phyloP scores from a whole-genome alignment of 2,329 filamentous ascomycete species.

The Teratosphaeria viscida region DNA sequence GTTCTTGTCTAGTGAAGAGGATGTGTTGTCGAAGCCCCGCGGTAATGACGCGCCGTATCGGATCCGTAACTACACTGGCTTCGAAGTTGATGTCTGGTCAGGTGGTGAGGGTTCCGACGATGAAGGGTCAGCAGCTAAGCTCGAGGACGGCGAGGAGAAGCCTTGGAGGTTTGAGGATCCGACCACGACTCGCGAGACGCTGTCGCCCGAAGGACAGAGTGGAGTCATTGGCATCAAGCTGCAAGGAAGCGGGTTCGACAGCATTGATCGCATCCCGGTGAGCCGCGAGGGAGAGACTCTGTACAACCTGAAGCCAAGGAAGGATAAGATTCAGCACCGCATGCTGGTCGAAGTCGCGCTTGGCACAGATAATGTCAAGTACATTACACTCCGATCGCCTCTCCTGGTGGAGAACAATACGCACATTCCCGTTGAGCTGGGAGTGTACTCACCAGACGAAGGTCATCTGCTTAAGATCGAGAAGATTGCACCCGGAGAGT shows the following conservation, averaged over 20 bases:
- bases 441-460: conserved; percentile 77
- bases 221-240: conserved; percentile 73
- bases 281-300: conserved; percentile 90
- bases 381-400: conserved; percentile 89
- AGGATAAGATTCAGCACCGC: conserved; percentile 75
- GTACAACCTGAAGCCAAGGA: conserved; percentile 79
- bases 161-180: conserved; percentile 97
- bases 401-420: conserved; percentile 91
- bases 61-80: conserved; percentile 92
- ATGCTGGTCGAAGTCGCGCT: conserved; percentile 85
- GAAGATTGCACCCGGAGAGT: conserved; percentile 88
- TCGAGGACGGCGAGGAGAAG: conserved; percentile 80
- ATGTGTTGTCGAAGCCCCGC: conserved; percentile 85
- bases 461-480: conserved; percentile 93
- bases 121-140: conserved; percentile 59
- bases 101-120: conserved; percentile 58
- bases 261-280: conserved; percentile 75
- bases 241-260: conserved; percentile 89
- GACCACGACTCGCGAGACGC: conserved; percentile 87
- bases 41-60: conserved; percentile 86
- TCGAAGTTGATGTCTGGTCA: conserved; percentile 74
- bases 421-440: conserved; percentile 88
- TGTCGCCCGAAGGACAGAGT: conserved; percentile 71
- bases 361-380: conserved; percentile 93
- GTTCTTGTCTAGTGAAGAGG: conserved; percentile 78